phyloP scores from a whole-genome alignment of 2,329 filamentous ascomycete genomes.

The Sporothrix inflata region DNA sequence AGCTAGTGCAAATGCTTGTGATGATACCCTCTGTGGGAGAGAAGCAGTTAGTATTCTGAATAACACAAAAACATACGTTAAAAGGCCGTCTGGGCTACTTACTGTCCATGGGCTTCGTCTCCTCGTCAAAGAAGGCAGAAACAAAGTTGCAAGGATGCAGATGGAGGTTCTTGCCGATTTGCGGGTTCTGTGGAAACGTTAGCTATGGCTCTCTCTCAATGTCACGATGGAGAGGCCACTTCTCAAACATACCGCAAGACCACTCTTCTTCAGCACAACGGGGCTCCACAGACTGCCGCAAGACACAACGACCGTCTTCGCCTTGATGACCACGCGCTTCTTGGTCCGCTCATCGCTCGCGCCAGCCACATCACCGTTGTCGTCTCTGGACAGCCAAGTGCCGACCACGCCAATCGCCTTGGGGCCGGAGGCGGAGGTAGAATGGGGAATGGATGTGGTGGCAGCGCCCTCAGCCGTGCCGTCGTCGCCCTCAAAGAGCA shows the following conservation, averaged over 20 bases:
- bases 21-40: constrained; percentile 68
- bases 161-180: constrained; percentile 81
- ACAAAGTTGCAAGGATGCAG: constrained; percentile 72
- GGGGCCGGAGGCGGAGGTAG: not conserved
- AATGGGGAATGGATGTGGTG: constrained; percentile 14
- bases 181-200: constrained; percentile 59
- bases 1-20: constrained; percentile 74
- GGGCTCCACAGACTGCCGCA: constrained; percentile 78
- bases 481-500: constrained; percentile 65
- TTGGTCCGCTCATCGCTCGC: constrained; percentile 49
- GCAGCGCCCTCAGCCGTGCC: constrained; percentile 36
- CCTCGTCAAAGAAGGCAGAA: constrained; percentile 67
- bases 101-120: constrained; percentile 70
- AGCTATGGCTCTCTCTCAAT: not conserved
- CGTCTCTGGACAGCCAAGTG: constrained; percentile 73
- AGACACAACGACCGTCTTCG: constrained; percentile 79
- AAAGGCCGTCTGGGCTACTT: constrained; percentile 21
- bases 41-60: not conserved
- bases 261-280: constrained; percentile 74
- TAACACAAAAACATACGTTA: not conserved
- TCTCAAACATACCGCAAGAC: constrained; percentile 64
- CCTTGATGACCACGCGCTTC: constrained; percentile 71
- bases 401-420: constrained; percentile 71
- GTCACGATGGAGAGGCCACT: too few species aligned
- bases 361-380: constrained; percentile 59